Conservation (phyloP, 2,329 filamentous ascomycete species). For the Aaosphaeria pasadenensis region DNA sequence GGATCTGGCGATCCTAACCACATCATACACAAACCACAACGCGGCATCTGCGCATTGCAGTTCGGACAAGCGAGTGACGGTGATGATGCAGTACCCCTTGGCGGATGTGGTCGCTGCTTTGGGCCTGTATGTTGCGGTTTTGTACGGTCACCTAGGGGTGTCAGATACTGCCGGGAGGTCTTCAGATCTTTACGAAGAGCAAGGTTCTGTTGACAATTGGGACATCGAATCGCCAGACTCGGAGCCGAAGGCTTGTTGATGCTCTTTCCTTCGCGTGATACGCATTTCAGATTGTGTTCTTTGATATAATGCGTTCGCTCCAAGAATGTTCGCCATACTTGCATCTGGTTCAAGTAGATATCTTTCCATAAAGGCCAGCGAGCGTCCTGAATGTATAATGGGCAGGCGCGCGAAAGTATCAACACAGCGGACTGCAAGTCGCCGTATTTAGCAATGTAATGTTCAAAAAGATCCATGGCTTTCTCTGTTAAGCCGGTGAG, state of each 20-base stretch:
- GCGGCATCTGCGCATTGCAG: constrained; percentile 61
- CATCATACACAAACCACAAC: constrained; percentile 60
- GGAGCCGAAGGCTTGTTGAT: constrained; percentile 60
- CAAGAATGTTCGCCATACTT: constrained; percentile 68
- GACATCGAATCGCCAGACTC: constrained; percentile 72
- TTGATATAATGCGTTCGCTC: constrained; percentile 76
- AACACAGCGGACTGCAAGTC: constrained; percentile 79
- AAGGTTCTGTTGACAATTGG: constrained; percentile 65
- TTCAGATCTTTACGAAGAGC: constrained; percentile 36
- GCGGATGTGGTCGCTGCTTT: constrained; percentile 5
- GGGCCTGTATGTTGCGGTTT: constrained; percentile 7
- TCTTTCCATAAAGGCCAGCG: constrained; percentile 77
- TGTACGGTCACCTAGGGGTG: constrained; percentile 12
- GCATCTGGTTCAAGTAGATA: constrained; percentile 67
- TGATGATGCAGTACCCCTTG: constrained; percentile 25
- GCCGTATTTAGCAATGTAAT: constrained; percentile 71
- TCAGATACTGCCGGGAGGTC: constrained; percentile 15
- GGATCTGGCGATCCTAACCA: constrained; percentile 61
- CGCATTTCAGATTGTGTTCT: constrained; percentile 67
- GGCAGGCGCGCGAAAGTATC: constrained; percentile 69
- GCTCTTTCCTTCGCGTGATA: constrained; percentile 60
- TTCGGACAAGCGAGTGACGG: constrained; percentile 57
- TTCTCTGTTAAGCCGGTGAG: constrained; percentile 73
- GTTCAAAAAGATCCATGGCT: constrained; percentile 71
- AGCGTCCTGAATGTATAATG: constrained; percentile 73